Percentiles rank a stretch among this genome's conserved stretches.
phyloP scores from a whole-genome alignment of 306 rosid genomes.

The Castanea mollissima region DNA sequence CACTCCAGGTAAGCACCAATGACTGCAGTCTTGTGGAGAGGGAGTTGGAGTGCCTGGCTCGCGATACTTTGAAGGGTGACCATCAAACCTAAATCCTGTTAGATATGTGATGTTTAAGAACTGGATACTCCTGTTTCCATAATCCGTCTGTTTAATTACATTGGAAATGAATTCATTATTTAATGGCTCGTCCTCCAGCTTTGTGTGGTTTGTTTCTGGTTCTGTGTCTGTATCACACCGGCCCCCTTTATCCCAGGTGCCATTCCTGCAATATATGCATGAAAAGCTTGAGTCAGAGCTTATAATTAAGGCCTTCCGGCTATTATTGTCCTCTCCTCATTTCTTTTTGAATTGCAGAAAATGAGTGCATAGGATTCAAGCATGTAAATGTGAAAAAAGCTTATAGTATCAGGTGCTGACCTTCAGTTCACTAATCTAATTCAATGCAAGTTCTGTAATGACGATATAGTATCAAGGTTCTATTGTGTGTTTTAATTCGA shows the following conservation, averaged over 20 bases:
- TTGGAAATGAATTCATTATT: constrained; percentile 55
- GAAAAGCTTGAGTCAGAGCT: constrained; percentile 7
- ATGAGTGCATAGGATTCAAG: not conserved
- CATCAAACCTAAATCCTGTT: constrained; percentile 75
- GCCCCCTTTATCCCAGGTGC: constrained; percentile 79
- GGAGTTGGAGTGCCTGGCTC: constrained; percentile 71
- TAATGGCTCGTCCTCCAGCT: constrained; percentile 56
- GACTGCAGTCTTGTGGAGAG: constrained; percentile 97
- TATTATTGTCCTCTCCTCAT: no score
- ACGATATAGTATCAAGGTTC: no score
- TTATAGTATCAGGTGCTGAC: no score
- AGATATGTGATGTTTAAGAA: constrained; percentile 83
- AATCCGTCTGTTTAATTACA: constrained; percentile 57
- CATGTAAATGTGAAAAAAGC: not conserved
- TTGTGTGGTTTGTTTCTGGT: constrained; percentile 54
- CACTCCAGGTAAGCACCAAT: constrained; percentile 97
- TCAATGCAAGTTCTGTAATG: no score
- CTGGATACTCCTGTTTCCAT: constrained; percentile 51
- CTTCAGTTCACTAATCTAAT: no score
- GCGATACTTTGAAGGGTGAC: constrained; percentile 88
- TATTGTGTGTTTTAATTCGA: not conserved
- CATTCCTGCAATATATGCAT: constrained; percentile 58
- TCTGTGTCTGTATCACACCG: constrained; percentile 44
- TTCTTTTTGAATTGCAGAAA: not conserved
- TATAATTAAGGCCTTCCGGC: not conserved